phyloP scores from a whole-genome alignment of 306 rosid species.

The Alnus glutinosa region DNA sequence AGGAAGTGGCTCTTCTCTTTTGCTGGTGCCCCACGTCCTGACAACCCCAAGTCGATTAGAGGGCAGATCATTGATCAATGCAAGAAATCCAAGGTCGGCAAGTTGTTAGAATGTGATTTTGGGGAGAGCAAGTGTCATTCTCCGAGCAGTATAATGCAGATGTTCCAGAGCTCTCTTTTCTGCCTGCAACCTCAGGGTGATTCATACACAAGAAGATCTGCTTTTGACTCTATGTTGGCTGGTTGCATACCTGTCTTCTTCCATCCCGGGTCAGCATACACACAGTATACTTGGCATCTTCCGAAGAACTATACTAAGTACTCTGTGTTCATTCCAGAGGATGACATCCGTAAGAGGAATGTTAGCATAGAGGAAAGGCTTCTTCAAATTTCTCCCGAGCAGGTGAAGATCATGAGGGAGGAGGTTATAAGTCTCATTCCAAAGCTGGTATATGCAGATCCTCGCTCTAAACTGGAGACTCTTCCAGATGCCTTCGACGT shows the following conservation, averaged over 20 bases:
- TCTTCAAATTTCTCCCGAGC: conserved; percentile 61
- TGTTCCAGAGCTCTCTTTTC: conserved; percentile 96
- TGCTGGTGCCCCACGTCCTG: conserved; percentile 99
- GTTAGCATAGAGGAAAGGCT: conserved; percentile 77
- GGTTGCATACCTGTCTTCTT: conserved; percentile 98
- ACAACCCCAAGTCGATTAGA: conserved; percentile 75
- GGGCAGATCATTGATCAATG: conserved; percentile 87
- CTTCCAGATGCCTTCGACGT: conserved; percentile 94
- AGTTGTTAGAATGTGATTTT: conserved; percentile 88
- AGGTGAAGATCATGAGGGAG: conserved; percentile 84
- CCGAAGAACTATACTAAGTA: conserved; percentile 77
- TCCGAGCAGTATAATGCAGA: conserved; percentile 94
- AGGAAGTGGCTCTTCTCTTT: conserved; percentile 90
- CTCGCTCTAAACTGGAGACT: conserved; percentile 82
- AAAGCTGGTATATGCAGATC: conserved; percentile 84
- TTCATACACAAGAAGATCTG: conserved; percentile 92
- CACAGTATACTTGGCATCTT: conserved; percentile 98
- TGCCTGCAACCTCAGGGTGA: conserved; percentile 99
- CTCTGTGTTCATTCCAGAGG: conserved; percentile 93
- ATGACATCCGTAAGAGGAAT: conserved; percentile 79
- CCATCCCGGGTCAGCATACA: conserved; percentile 97
- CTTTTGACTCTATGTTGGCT: conserved; percentile 93
- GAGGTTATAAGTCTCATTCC: conserved; percentile 89
- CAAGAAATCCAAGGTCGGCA: conserved; percentile 62
- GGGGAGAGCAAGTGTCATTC: conserved; percentile 99